Evolutionary conservation across 768 basidiomycete genomes (phyloP).

Genomic region (Agaricus blazei): DNA sequence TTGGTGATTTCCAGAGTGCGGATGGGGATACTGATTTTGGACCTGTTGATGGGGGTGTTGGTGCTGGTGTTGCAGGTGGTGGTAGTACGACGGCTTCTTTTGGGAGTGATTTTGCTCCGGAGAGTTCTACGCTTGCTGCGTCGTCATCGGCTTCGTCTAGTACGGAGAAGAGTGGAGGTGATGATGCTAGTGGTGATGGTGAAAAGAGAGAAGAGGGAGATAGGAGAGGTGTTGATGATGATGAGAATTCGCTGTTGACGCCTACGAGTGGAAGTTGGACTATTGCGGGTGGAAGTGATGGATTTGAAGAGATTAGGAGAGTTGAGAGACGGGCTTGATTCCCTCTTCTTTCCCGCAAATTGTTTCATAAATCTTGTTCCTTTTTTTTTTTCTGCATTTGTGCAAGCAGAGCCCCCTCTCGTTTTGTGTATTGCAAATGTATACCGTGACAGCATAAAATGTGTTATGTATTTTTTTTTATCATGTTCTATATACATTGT

Average conservation of each 20-base stretch:
- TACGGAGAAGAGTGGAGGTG: neutral
- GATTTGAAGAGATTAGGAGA: conserved; percentile 12
- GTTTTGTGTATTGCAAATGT: no score
- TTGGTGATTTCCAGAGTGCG: conserved; percentile 71
- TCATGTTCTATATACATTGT: no score
- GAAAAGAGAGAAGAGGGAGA: neutral
- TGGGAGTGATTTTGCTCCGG: no score
- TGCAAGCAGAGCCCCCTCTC: neutral
- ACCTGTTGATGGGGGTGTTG: conserved; percentile 3
- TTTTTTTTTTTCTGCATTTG: neutral
- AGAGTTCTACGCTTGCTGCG: neutral
- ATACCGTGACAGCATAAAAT: no score
- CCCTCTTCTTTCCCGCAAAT: neutral
- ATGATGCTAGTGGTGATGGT: neutral
- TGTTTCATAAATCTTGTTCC: neutral
- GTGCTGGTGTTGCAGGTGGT: neutral
- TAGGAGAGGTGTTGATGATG: neutral
- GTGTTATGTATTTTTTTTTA: neutral
- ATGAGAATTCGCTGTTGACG: conserved; percentile 1
- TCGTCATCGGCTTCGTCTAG: neutral
- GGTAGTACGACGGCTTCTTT: conserved; percentile 26
- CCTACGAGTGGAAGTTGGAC: conserved; percentile 69
- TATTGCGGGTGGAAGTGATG: conserved; percentile 39
- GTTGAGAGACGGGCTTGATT: neutral
- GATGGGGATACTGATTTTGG: conserved; percentile 15